A percentile compares a stretch with the other conserved stretches of the same genome.
These are phyloP conservation scores for Apiospora kogelbergensis DNA, from an alignment of 2,329 filamentous ascomycete genomes.

Conservation along the genomic window DNA sequence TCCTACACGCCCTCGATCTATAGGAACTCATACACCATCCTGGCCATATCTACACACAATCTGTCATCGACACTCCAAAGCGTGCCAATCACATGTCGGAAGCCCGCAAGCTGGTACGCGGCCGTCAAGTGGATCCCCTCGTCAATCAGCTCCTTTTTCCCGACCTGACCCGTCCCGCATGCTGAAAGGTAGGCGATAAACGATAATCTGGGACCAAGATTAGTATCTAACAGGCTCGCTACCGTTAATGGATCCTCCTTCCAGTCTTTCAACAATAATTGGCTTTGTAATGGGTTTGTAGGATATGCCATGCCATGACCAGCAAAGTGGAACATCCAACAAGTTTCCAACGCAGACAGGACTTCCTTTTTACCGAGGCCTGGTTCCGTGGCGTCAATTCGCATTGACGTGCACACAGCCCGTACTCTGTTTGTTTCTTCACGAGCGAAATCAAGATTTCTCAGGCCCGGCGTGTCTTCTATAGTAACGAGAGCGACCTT, in stretches of 20 bases:
- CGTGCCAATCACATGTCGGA: too few species aligned
- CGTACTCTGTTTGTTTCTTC: slow-evolving; percentile 20
- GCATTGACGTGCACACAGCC: slow-evolving; percentile 12
- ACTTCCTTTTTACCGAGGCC: slow-evolving; percentile 22
- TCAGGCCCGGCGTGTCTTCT: not conserved
- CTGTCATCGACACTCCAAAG: slow-evolving; percentile 39
- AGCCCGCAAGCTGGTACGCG: slow-evolving; percentile 39
- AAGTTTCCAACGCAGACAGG: slow-evolving; percentile 22
- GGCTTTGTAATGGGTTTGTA: slow-evolving; percentile 29
- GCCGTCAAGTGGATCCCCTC: slow-evolving; percentile 39
- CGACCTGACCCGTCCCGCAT: slow-evolving; percentile 31
- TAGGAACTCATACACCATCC: slow-evolving; percentile 22
- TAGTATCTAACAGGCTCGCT: slow-evolving; percentile 15
- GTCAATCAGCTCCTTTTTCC: slow-evolving; percentile 27
- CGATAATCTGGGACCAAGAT: slow-evolving; percentile 19
- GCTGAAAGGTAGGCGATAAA: slow-evolving; percentile 40
- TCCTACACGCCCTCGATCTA: not conserved
- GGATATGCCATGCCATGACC: slow-evolving; percentile 33
- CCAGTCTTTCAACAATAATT: slow-evolving; percentile 30
- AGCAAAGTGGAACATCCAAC: slow-evolving; percentile 42
- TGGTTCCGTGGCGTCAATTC: not conserved
- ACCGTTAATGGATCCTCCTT: slow-evolving; percentile 19
- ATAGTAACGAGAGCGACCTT: not conserved
- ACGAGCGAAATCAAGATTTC: not conserved
- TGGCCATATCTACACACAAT: slow-evolving; percentile 31